phyloP scores from a whole-genome alignment of 371 early-diverging fungal genomes.

The Furculomyces boomerangus region DNA sequence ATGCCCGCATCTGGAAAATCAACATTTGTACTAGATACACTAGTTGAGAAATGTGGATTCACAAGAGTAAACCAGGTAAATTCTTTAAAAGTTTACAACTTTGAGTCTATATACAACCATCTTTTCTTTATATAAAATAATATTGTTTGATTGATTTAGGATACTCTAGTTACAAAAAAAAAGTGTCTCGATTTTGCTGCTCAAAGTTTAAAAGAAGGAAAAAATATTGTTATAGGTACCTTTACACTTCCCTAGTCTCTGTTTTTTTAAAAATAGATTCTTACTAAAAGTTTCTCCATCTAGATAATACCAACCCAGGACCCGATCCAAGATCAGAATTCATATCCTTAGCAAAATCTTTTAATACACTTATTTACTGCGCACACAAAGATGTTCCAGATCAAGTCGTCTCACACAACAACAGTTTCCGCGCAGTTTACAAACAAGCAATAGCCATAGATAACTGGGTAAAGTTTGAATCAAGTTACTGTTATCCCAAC shows the following conservation, averaged over 20 bases:
- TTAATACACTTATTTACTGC: background rate
- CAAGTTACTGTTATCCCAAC: background rate
- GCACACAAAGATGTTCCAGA: background rate
- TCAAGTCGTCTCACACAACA: background rate
- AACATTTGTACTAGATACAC: background rate
- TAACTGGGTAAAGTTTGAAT: background rate
- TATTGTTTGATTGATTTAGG: background rate
- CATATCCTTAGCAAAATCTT: background rate
- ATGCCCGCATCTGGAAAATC: slow-evolving; percentile 6
- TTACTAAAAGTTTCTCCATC: background rate
- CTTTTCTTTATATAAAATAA: background rate
- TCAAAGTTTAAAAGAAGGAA: background rate
- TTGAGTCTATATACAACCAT: background rate
- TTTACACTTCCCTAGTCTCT: background rate
- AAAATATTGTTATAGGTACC: slow-evolving; percentile 1
- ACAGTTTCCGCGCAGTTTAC: background rate
- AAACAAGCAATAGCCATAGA: background rate
- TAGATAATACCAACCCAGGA: slow-evolving; percentile 3
- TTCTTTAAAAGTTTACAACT: no score
- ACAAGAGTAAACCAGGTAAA: slow-evolving; percentile 3
- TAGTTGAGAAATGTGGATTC: slow-evolving; percentile 1
- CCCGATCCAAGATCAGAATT: background rate
- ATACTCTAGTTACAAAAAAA: slow-evolving; percentile 1
- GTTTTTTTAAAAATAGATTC: background rate
- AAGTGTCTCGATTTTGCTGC: background rate